Evolutionary conservation across 225 moss, liverwort and hornwort species (phyloP).

Genomic region (Sphagnum contortum): DNA sequence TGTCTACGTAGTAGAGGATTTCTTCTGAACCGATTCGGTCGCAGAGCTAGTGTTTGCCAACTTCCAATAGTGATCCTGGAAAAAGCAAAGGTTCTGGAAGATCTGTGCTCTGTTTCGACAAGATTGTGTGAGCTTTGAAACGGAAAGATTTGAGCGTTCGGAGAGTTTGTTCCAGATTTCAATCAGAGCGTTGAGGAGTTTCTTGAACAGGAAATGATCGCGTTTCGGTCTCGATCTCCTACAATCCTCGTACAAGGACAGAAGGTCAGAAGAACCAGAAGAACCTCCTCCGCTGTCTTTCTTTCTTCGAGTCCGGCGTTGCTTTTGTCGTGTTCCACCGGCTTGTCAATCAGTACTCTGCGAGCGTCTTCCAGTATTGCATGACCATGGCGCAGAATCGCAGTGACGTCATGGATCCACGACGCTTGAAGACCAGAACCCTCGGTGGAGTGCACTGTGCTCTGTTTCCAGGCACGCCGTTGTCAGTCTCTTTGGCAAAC

Average conservation of each 20-base stretch:
- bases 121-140: too few species aligned
- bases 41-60: too few species aligned
- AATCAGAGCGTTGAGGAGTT: too few species aligned
- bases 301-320: conserved; percentile 9
- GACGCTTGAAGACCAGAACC: conserved; percentile 8
- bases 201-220: conserved; percentile 29
- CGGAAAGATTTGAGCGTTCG: too few species aligned
- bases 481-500: conserved; percentile 42
- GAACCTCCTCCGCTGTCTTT: neutral
- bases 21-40: too few species aligned
- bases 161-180: too few species aligned
- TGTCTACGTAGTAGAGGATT: too few species aligned
- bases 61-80: too few species aligned
- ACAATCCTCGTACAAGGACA: conserved; percentile 5
- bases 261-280: too few species aligned
- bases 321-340: conserved; percentile 1
- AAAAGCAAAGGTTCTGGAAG: too few species aligned
- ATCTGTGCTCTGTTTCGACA: too few species aligned
- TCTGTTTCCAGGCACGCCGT: conserved; percentile 26
- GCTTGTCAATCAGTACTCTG: conserved; percentile 1
- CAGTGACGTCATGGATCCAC: conserved; percentile 9
- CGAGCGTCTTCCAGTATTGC: neutral
- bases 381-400: conserved; percentile 20
- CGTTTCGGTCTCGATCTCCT: conserved; percentile 22
- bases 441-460: conserved; percentile 22